A percentile compares a stretch with the other conserved stretches of the same genome.
Conservation (phyloP, 148 eudicot genomes). For the Rhododendron molle region DNA sequence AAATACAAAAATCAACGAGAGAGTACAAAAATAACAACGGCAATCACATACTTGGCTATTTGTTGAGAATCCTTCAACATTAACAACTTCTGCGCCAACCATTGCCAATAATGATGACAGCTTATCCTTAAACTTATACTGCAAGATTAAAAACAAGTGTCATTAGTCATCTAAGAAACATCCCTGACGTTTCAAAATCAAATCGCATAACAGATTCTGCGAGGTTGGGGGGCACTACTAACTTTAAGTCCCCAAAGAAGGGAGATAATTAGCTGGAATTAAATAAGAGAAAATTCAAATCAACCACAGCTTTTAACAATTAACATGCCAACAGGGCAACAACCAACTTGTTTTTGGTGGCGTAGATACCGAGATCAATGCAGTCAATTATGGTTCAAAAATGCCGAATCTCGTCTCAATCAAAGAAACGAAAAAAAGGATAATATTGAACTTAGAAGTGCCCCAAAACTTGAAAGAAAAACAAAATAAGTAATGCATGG, state of each 20-base stretch:
- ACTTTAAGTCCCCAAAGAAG: slow-evolving; percentile 1
- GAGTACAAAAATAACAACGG: background rate
- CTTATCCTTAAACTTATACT: slow-evolving; percentile 69
- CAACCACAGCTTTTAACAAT: background rate
- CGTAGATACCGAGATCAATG: too few species aligned
- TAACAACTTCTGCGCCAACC: slow-evolving; percentile 59
- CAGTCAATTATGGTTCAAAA: too few species aligned
- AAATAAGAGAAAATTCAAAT: background rate
- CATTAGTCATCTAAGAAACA: background rate
- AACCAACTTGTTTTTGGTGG: background rate
- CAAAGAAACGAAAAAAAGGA: background rate
- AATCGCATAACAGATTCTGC: background rate
- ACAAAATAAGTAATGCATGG: background rate
- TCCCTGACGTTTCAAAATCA: background rate
- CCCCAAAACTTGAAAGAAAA: background rate
- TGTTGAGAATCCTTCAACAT: slow-evolving; percentile 36
- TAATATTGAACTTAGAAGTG: background rate
- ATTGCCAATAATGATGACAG: slow-evolving; percentile 57
- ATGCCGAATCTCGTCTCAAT: too few species aligned
- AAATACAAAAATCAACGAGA: background rate
- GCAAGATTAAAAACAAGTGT: slow-evolving; percentile 17
- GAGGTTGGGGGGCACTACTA: background rate
- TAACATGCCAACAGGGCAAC: background rate
- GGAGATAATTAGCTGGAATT: background rate
- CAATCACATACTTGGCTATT: slow-evolving; percentile 49